Conservation (phyloP, 2,329 filamentous ascomycete genomes). For the Trichophyton rubrum region DNA sequence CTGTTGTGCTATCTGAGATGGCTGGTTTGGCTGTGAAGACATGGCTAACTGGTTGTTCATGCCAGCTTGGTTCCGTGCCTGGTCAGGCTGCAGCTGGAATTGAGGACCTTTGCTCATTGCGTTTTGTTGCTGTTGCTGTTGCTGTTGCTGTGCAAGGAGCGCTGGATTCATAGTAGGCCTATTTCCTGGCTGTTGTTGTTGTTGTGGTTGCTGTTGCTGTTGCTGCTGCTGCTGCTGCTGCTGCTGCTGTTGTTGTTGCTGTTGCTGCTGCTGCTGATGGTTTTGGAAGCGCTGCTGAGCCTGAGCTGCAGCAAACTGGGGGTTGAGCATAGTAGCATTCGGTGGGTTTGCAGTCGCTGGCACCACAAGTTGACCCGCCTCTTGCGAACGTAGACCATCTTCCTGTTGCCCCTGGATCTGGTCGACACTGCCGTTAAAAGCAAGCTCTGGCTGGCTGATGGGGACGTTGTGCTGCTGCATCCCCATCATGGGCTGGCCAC, state of each 20-base stretch:
- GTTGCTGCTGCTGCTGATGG: constrained; percentile 18
- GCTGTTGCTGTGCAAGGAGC: constrained; percentile 30
- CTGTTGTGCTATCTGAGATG: constrained; percentile 27
- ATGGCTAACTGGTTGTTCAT: constrained; percentile 37
- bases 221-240: constrained; percentile 15
- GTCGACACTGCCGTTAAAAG: constrained; percentile 35
- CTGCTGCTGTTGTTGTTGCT: constrained; percentile 19
- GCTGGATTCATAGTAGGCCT: constrained; percentile 29
- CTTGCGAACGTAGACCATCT: constrained; percentile 48
- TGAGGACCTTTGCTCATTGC: constrained; percentile 10
- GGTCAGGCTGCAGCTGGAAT: constrained; percentile 24
- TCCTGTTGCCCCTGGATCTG: constrained; percentile 49
- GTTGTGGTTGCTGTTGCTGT: constrained; percentile 12
- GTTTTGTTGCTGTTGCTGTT: constrained; percentile 33
- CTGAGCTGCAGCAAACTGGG: constrained; percentile 29
- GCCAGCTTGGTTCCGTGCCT: constrained; percentile 32
- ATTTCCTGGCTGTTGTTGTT: constrained; percentile 14
- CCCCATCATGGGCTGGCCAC: constrained; percentile 1
- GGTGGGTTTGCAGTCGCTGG: constrained; percentile 42
- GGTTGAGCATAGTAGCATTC: constrained; percentile 35
- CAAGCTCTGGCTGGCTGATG: constrained; percentile 21
- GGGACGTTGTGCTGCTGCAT: constrained; percentile 26
- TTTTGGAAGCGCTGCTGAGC: constrained; percentile 24
- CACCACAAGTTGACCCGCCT: constrained; percentile 51
- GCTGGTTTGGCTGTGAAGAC: constrained; percentile 26